Evolutionary conservation across 2,329 filamentous ascomycete genomes (phyloP).

Genomic region (Aspergillus versicolor): DNA sequence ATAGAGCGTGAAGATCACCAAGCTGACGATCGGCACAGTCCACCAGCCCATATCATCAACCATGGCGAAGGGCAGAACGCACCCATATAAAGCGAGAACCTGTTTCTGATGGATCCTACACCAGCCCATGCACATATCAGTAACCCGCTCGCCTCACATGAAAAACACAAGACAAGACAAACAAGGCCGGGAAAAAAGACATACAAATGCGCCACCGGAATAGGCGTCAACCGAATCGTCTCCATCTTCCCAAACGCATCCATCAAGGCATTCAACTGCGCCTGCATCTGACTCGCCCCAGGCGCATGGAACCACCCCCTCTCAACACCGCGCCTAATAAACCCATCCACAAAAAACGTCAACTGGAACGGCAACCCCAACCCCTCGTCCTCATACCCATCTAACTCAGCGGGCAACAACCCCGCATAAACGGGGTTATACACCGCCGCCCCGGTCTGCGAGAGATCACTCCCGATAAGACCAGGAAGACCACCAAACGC

Average conservation of each 20-base stretch:
- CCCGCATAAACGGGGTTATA: conserved; percentile 52
- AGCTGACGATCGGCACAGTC: conserved; percentile 57
- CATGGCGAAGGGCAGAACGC: conserved; percentile 63
- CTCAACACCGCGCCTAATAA: conserved; percentile 57
- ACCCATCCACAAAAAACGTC: conserved; percentile 59
- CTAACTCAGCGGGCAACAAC: conserved; percentile 50
- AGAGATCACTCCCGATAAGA: conserved; percentile 30
- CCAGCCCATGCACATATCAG: background rate
- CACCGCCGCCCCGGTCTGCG: conserved; percentile 28
- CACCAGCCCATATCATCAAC: conserved; percentile 65
- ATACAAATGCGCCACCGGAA: conserved; percentile 61
- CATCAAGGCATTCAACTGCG: conserved; percentile 56
- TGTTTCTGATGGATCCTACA: conserved; percentile 62
- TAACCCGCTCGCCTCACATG: background rate
- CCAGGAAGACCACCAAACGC: background rate
- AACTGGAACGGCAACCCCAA: conserved; percentile 61
- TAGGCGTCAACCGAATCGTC: conserved; percentile 63
- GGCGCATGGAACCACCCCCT: conserved; percentile 61
- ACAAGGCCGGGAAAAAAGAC: conserved; percentile 6
- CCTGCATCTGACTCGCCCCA: conserved; percentile 57
- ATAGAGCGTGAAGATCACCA: conserved; percentile 64
- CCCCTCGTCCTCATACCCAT: conserved; percentile 58
- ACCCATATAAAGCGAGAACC: conserved; percentile 61
- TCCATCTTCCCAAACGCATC: conserved; percentile 64
- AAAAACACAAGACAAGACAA: background rate